These are phyloP conservation scores for Leishmania arabica DNA, from an alignment of 208 protist genomes.

Conservation along the genomic window DNA sequence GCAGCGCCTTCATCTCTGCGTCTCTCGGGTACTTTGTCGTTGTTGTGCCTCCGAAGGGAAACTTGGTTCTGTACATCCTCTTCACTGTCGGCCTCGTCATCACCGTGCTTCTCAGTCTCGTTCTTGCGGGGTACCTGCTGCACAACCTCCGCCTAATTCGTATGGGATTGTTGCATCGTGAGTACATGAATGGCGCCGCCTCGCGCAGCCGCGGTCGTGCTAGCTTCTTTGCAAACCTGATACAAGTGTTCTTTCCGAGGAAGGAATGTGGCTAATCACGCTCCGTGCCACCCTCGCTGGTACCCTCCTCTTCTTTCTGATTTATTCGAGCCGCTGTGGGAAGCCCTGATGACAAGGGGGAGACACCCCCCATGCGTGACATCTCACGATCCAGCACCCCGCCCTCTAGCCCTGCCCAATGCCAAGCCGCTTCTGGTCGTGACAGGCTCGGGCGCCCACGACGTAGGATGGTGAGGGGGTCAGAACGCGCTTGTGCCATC, in stretches of 20 bases:
- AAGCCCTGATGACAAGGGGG: neutral
- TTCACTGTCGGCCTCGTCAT: constrained; percentile 19
- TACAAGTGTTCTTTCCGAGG: constrained; percentile 17
- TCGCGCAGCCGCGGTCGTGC: constrained; percentile 20
- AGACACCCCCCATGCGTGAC: neutral
- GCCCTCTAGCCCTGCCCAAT: neutral
- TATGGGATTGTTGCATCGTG: constrained; percentile 34
- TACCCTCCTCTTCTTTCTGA: neutral
- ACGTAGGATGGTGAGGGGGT: neutral
- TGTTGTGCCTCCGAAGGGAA: constrained; percentile 14
- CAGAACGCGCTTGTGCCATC: neutral
- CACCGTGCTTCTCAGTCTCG: constrained; percentile 10
- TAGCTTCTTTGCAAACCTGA: constrained; percentile 24
- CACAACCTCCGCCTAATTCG: constrained; percentile 36
- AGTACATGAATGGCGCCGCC: constrained; percentile 31
- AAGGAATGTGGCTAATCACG: constrained; percentile 15
- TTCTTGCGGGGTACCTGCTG: constrained; percentile 23
- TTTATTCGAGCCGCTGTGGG: neutral
- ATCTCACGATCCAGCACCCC: neutral
- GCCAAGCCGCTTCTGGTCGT: neutral
- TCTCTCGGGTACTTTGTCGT: constrained; percentile 27
- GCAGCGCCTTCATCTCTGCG: constrained; percentile 16
- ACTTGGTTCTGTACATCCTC: constrained; percentile 21
- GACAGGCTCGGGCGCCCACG: neutral
- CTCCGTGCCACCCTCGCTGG: neutral